Percentiles rank a stretch among this genome's conserved stretches.
These are phyloP conservation scores for Thinopyrum elongatum DNA, from an alignment of 176 grass and related monocot genomes.

Conservation along the genomic window DNA sequence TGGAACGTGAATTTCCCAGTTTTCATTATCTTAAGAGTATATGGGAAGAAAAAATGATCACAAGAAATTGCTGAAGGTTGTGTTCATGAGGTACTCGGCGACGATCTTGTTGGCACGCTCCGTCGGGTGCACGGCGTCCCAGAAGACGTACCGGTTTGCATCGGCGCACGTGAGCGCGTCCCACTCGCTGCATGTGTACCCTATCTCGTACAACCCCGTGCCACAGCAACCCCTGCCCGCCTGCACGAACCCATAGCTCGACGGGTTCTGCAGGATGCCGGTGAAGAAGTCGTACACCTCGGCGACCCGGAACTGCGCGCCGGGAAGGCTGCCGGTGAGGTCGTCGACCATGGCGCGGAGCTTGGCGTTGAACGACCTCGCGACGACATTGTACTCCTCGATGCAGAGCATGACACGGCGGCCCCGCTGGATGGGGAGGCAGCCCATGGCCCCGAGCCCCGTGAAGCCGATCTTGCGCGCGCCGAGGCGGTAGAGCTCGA, in stretches of 20 bases:
- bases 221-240: slow-evolving; percentile 42
- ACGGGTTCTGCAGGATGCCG: slow-evolving; percentile 30
- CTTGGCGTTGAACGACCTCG: slow-evolving; percentile 52
- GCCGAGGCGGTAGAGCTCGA: slow-evolving; percentile 53
- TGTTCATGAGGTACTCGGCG: slow-evolving; percentile 56
- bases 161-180: slow-evolving; percentile 41
- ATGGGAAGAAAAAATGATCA: not conserved
- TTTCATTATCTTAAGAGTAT: not conserved
- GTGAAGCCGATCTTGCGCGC: slow-evolving; percentile 68
- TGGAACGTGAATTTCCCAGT: not conserved
- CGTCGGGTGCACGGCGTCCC: slow-evolving; percentile 60
- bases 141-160: slow-evolving; percentile 52
- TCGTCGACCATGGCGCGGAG: slow-evolving; percentile 28
- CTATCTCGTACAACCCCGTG: slow-evolving; percentile 42
- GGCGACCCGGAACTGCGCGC: slow-evolving; percentile 38
- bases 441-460: slow-evolving; percentile 46
- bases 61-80: slow-evolving; percentile 39
- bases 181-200: slow-evolving; percentile 48
- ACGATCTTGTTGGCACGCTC: slow-evolving; percentile 46
- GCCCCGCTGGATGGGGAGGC: slow-evolving; percentile 48
- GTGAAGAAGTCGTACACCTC: slow-evolving; percentile 45
- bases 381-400: slow-evolving; percentile 51
- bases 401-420: slow-evolving; percentile 27
- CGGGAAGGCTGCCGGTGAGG: slow-evolving; percentile 31
- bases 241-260: slow-evolving; percentile 44